phyloP scores from a whole-genome alignment of 768 basidiomycete genomes.

The Pleurotus ostreatus region DNA sequence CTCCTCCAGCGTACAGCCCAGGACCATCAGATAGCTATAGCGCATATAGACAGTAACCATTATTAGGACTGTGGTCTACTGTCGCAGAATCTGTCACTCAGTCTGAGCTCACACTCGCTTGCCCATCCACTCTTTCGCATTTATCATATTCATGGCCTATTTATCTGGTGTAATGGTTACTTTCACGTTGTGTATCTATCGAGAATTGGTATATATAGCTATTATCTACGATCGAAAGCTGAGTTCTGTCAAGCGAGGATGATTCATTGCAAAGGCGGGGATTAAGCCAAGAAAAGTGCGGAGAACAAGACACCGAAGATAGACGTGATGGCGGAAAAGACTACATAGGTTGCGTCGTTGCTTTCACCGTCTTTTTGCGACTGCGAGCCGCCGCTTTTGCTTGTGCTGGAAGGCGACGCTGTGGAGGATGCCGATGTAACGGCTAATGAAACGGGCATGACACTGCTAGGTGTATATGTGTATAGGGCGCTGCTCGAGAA shows the following conservation, averaged over 20 bases:
- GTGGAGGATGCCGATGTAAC: too few species aligned
- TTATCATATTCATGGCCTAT: too few species aligned
- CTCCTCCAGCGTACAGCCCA: conserved; percentile 1
- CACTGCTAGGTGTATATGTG: neutral
- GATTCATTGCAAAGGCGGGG: neutral
- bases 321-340: conserved; percentile 16
- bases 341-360: conserved; percentile 16
- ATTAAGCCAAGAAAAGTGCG: conserved; percentile 15
- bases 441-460: too few species aligned
- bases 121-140: too few species aligned
- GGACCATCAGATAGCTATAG: neutral
- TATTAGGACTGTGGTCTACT: too few species aligned
- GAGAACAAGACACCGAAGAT: conserved; percentile 14
- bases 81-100: too few species aligned
- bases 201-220: too few species aligned
- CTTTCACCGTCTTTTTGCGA: conserved; percentile 2
- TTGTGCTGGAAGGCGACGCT: neutral
- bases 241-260: neutral
- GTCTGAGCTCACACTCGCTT: too few species aligned
- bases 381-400: neutral
- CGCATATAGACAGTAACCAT: too few species aligned
- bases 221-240: too few species aligned
- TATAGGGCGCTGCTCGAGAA: conserved; percentile 28
- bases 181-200: too few species aligned
- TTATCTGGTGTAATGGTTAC: too few species aligned